Percentiles rank a stretch among this genome's conserved stretches.
phyloP scores from a whole-genome alignment of 495 filamentous ascomycete genomes.

The Xylaria sp. region DNA sequence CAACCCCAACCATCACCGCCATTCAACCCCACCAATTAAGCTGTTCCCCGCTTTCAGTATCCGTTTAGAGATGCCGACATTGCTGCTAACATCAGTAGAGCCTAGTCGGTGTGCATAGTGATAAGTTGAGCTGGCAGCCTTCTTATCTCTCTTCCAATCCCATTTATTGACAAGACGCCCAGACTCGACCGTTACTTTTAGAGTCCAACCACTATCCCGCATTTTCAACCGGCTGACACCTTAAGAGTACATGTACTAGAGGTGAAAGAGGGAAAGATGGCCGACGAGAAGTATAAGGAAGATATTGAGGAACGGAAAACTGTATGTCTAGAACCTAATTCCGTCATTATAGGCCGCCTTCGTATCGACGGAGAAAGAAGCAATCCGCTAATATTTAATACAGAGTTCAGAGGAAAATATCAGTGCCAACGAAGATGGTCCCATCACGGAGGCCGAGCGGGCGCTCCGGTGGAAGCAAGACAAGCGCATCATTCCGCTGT shows the following conservation, averaged over 20 bases:
- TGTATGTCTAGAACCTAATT: background rate
- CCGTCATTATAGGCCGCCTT: background rate
- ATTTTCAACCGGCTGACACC: background rate
- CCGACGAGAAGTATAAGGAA: slow-evolving; percentile 16
- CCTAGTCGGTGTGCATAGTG: background rate
- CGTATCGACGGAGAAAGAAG: background rate
- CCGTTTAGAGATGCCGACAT: background rate
- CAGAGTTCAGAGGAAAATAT: slow-evolving; percentile 11
- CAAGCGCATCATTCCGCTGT: slow-evolving; percentile 58
- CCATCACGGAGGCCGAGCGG: slow-evolving; percentile 42
- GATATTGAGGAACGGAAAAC: slow-evolving; percentile 15
- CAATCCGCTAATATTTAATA: background rate
- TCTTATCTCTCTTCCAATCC: background rate
- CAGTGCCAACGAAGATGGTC: background rate
- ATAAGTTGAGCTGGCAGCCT: background rate
- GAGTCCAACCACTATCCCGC: background rate
- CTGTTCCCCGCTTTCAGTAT: slow-evolving; percentile 13
- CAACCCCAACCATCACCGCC: slow-evolving; percentile 15
- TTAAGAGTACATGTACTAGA: background rate
- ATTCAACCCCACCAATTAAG: background rate
- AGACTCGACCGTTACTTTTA: background rate
- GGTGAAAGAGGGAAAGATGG: slow-evolving; percentile 2
- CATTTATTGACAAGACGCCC: background rate
- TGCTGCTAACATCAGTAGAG: background rate
- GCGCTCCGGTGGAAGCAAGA: slow-evolving; percentile 67